These are phyloP conservation scores for Umbelopsis ramanniana DNA, from an alignment of 192 early-diverging fungal species.

Conservation along the genomic window DNA sequence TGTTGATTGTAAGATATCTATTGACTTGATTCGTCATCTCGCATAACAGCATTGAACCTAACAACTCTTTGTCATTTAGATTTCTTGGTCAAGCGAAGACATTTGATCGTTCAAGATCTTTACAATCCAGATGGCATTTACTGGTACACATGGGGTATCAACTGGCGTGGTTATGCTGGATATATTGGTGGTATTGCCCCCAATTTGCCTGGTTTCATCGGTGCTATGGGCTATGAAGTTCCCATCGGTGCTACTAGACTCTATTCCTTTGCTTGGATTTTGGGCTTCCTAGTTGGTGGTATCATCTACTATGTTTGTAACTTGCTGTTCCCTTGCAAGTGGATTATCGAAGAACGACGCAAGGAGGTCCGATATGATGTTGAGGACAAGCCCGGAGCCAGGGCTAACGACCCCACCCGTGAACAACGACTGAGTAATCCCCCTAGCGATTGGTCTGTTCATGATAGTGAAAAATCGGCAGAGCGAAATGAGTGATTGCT, in stretches of 20 bases:
- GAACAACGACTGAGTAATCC: neutral
- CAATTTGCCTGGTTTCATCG: slow-evolving; percentile 26
- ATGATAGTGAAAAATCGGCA: neutral
- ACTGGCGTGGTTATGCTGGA: slow-evolving; percentile 28
- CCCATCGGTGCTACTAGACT: slow-evolving; percentile 14
- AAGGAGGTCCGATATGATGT: slow-evolving; percentile 18
- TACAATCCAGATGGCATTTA: slow-evolving; percentile 20
- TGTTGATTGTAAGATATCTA: slow-evolving; percentile 20
- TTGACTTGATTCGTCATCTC: neutral
- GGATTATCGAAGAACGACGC: slow-evolving; percentile 26
- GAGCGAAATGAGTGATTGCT: neutral
- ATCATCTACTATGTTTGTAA: slow-evolving; percentile 16
- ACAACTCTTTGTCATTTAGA: slow-evolving; percentile 3
- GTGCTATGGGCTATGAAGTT: slow-evolving; percentile 11
- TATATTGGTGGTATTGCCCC: slow-evolving; percentile 26
- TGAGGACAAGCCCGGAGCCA: neutral
- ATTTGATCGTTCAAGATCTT: slow-evolving; percentile 12
- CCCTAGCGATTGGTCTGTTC: neutral
- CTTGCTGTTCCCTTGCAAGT: slow-evolving; percentile 20
- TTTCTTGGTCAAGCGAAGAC: slow-evolving; percentile 17
- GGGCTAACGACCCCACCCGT: no score
- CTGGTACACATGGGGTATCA: slow-evolving; percentile 25
- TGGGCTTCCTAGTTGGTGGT: slow-evolving; percentile 24
- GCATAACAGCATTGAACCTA: neutral
- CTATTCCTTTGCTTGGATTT: slow-evolving; percentile 20